Conservation (phyloP, 176 grass and related monocot genomes). For the Musa troglodytarum region DNA sequence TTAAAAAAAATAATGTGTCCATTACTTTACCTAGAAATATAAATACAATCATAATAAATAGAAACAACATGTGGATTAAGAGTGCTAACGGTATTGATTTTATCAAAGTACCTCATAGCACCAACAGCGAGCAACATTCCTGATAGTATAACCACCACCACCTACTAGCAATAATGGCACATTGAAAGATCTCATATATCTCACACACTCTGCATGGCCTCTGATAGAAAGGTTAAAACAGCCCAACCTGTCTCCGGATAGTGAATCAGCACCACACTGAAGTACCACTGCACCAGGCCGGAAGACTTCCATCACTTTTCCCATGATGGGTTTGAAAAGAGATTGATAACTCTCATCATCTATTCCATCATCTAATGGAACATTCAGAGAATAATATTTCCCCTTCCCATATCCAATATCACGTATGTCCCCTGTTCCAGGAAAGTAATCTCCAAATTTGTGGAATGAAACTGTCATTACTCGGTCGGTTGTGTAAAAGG, state of each 20-base stretch:
- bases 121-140: conserved; percentile 90
- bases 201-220: conserved; percentile 81
- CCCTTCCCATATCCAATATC: conserved; percentile 67
- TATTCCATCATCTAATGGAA: conserved; percentile 78
- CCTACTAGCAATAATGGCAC: conserved; percentile 76
- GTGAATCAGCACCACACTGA: conserved; percentile 78
- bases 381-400: conserved; percentile 83
- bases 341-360: conserved; percentile 93
- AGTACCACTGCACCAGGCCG: conserved; percentile 75
- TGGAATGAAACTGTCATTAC: conserved; percentile 95
- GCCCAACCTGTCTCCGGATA: conserved; percentile 84
- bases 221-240: conserved; percentile 90
- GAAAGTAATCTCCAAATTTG: conserved; percentile 97
- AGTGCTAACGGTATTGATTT: not conserved
- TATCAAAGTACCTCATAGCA: conserved; percentile 72
- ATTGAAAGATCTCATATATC: conserved; percentile 95
- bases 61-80: not conserved
- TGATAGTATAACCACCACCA: conserved; percentile 87
- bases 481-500: conserved; percentile 85
- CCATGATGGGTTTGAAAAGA: conserved; percentile 78
- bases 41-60: not conserved
- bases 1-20: not conserved
- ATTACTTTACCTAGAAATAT: not conserved
- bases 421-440: conserved; percentile 60
- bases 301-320: conserved; percentile 90